phyloP scores from a whole-genome alignment of 148 eudicot genomes.

The Beta vulgaris region DNA sequence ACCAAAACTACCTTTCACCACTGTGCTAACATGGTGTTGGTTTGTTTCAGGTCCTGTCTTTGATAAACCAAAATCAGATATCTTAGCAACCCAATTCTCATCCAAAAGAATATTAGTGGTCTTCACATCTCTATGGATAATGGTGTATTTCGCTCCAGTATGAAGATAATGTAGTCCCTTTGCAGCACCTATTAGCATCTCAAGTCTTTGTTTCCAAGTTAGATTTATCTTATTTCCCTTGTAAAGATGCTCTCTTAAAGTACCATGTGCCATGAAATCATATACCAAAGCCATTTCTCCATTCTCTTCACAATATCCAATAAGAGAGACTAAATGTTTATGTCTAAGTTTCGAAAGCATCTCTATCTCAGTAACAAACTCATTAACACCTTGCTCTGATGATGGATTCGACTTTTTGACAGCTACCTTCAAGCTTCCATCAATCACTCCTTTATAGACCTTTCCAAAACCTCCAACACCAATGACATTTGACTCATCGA shows the following conservation, averaged over 20 bases:
- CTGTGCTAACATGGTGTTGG: constrained; percentile 48
- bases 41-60: constrained; percentile 52
- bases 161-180: constrained; percentile 60
- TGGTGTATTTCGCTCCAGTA: constrained; percentile 56
- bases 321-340: constrained; percentile 52
- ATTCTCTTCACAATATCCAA: constrained; percentile 55
- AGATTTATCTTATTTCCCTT: constrained; percentile 43
- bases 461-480: constrained; percentile 63
- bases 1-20: constrained; percentile 52
- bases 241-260: constrained; percentile 51
- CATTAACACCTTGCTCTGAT: constrained; percentile 57
- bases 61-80: constrained; percentile 52
- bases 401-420: constrained; percentile 52
- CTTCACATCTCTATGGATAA: constrained; percentile 58
- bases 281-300: constrained; percentile 62
- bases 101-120: constrained; percentile 50
- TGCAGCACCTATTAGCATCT: constrained; percentile 48
- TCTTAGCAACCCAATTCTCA: constrained; percentile 52
- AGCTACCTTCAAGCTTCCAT: constrained; percentile 47
- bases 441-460: constrained; percentile 51
- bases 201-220: constrained; percentile 54
- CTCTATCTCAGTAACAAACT: constrained; percentile 55
- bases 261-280: constrained; percentile 54
- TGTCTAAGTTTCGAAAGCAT: constrained; percentile 58
- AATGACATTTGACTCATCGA: constrained; percentile 47